These are phyloP conservation scores for Meyerozyma smithsonii DNA, from an alignment of 1,139 yeast species.

Conservation along the genomic window DNA sequence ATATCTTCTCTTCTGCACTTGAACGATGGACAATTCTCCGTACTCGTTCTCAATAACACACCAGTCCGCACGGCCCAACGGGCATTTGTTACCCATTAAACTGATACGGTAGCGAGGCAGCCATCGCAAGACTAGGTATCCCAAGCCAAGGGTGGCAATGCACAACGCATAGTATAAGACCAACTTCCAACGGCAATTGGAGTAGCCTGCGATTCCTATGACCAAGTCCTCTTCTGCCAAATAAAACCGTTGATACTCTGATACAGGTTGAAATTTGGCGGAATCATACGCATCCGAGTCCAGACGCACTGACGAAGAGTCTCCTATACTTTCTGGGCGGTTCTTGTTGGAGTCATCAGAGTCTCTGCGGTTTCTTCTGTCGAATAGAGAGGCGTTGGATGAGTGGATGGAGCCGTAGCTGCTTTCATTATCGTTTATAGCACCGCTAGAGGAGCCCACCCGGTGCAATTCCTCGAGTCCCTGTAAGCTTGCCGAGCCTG, in stretches of 20 bases:
- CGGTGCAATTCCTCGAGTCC: not conserved
- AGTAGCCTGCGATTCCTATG: constrained; percentile 89
- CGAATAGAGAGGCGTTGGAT: constrained; percentile 13
- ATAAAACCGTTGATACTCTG: constrained; percentile 71
- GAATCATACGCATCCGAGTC: constrained; percentile 5
- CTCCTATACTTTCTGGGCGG: constrained; percentile 5
- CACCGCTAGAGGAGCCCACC: not conserved
- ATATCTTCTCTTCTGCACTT: constrained; percentile 55
- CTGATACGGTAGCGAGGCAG: constrained; percentile 69
- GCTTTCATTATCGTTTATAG: constrained; percentile 12
- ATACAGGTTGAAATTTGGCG: constrained; percentile 8
- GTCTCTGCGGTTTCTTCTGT: constrained; percentile 27
- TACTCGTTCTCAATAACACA: constrained; percentile 89
- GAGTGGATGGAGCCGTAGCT: constrained; percentile 36
- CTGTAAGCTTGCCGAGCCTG: not conserved
- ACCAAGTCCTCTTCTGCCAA: constrained; percentile 94
- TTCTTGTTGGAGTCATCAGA: constrained; percentile 22
- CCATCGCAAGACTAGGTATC: constrained; percentile 78
- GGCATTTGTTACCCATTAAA: constrained; percentile 59
- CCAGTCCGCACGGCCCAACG: constrained; percentile 86
- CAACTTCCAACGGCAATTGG: constrained; percentile 44
- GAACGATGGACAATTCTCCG: constrained; percentile 70
- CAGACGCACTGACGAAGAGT: constrained; percentile 8
- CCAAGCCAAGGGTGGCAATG: constrained; percentile 60
- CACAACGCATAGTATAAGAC: constrained; percentile 53